phyloP scores from a whole-genome alignment of 225 moss, liverwort and hornwort genomes.

The Rhytidiadelphus loreus region DNA sequence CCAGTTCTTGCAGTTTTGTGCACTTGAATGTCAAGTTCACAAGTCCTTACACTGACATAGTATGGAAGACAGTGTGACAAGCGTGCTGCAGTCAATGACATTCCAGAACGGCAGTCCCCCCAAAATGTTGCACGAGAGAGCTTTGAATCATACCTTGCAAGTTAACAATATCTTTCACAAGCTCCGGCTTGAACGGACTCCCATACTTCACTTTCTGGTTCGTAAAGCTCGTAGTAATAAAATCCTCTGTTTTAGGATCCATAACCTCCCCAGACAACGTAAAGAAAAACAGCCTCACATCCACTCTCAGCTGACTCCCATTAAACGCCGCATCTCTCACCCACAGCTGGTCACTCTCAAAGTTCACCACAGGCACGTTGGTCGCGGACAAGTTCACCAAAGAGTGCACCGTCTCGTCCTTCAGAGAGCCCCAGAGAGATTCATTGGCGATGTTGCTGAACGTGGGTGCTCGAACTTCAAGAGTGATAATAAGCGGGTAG shows the following conservation, averaged over 20 bases:
- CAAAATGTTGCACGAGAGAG: not conserved
- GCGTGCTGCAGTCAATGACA: not conserved
- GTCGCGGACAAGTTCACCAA: not conserved
- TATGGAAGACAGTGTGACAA: not conserved
- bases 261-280: not conserved
- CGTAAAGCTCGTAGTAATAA: not conserved
- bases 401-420: not conserved
- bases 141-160: not conserved
- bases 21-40: not conserved
- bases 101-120: not conserved
- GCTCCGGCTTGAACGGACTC: slow-evolving; percentile 8
- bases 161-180: not conserved
- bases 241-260: not conserved
- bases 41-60: not conserved
- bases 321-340: slow-evolving; percentile 11
- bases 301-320: not conserved
- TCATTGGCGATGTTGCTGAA: slow-evolving; percentile 17
- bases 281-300: slow-evolving; percentile 12
- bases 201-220: not conserved
- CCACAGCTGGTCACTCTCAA: slow-evolving; percentile 8
- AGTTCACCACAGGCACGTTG: not conserved
- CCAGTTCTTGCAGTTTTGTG: too few relatives aligned
- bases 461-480: slow-evolving; percentile 40
- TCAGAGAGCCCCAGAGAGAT: not conserved
- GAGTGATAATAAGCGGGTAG: slow-evolving; percentile 19